A percentile compares a stretch with the other conserved stretches of the same genome.
Evolutionary conservation across 192 early-diverging fungal genomes (phyloP).

Genomic region (Podila minutissima): DNA sequence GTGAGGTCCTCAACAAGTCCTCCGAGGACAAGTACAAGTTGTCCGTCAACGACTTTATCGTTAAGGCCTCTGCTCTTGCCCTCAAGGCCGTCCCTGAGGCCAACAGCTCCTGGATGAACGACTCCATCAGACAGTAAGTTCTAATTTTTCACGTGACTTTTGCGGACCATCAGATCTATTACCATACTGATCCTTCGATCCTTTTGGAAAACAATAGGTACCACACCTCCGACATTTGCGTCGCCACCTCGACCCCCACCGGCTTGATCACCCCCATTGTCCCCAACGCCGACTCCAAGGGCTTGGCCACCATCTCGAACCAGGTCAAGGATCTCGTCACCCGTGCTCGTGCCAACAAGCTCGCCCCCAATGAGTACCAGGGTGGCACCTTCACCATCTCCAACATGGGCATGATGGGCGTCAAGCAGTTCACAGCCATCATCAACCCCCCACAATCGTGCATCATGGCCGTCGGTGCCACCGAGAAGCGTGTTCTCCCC

Average conservation of each 20-base stretch:
- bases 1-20: slow-evolving; percentile 87
- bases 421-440: slow-evolving; percentile 96
- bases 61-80: slow-evolving; percentile 93
- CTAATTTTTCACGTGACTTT: background rate
- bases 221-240: slow-evolving; percentile 91
- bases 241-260: slow-evolving; percentile 94
- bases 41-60: slow-evolving; percentile 98
- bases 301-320: slow-evolving; percentile 86
- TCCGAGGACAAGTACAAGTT: slow-evolving; percentile 93
- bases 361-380: slow-evolving; percentile 96
- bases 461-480: slow-evolving; percentile 91
- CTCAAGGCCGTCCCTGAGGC: slow-evolving; percentile 93
- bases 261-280: slow-evolving; percentile 98
- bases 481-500: slow-evolving; percentile 79
- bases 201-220: slow-evolving; percentile 57
- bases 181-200: background rate
- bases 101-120: slow-evolving; percentile 86
- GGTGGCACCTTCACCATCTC: slow-evolving; percentile 98
- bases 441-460: slow-evolving; percentile 96
- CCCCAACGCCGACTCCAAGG: slow-evolving; percentile 81
- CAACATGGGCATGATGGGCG: slow-evolving; percentile 98
- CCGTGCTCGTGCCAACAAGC: slow-evolving; percentile 87
- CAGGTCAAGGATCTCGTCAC: slow-evolving; percentile 86
- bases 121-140: slow-evolving; percentile 89
- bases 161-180: slow-evolving; percentile 7